Evolutionary conservation across 208 protist genomes (phyloP).

Genomic region (Leishmania martiniquensis): DNA sequence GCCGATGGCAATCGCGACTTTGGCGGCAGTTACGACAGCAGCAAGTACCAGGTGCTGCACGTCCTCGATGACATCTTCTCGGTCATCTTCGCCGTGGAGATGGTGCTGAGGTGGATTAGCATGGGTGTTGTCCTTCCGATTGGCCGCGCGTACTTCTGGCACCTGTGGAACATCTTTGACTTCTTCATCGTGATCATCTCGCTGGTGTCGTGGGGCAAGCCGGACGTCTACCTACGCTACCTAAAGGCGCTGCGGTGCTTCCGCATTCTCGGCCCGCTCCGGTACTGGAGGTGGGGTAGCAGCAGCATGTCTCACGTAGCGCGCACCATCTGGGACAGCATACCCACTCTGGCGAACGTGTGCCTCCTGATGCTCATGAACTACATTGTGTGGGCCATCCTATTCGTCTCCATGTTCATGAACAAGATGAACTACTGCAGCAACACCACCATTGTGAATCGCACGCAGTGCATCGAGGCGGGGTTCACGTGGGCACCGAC

Average conservation of each 20-base stretch:
- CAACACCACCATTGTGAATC: slow-evolving; percentile 42
- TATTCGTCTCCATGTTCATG: slow-evolving; percentile 92
- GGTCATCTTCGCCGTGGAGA: slow-evolving; percentile 84
- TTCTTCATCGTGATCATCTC: slow-evolving; percentile 89
- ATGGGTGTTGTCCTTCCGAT: slow-evolving; percentile 85
- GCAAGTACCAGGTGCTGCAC: slow-evolving; percentile 80
- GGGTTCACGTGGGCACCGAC: slow-evolving; percentile 44
- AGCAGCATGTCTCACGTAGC: slow-evolving; percentile 67
- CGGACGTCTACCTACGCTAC: slow-evolving; percentile 57
- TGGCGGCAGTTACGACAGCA: slow-evolving; percentile 58
- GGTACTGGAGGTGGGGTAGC: slow-evolving; percentile 55
- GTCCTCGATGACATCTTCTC: slow-evolving; percentile 86
- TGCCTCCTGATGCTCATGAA: slow-evolving; percentile 88
- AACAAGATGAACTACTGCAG: slow-evolving; percentile 84
- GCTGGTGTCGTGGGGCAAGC: slow-evolving; percentile 59
- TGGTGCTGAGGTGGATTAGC: slow-evolving; percentile 88
- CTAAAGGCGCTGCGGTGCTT: slow-evolving; percentile 89
- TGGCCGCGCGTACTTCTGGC: slow-evolving; percentile 85
- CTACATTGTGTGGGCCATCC: slow-evolving; percentile 93
- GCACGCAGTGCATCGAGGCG: slow-evolving; percentile 41
- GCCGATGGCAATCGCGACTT: slow-evolving; percentile 60
- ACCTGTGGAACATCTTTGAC: slow-evolving; percentile 91
- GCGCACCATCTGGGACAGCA: slow-evolving; percentile 69
- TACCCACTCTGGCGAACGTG: slow-evolving; percentile 86
- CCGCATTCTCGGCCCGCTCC: slow-evolving; percentile 77